Evolutionary conservation across 2,329 filamentous ascomycete genomes (phyloP).

Genomic region (Aspergillus novoparasiticus): DNA sequence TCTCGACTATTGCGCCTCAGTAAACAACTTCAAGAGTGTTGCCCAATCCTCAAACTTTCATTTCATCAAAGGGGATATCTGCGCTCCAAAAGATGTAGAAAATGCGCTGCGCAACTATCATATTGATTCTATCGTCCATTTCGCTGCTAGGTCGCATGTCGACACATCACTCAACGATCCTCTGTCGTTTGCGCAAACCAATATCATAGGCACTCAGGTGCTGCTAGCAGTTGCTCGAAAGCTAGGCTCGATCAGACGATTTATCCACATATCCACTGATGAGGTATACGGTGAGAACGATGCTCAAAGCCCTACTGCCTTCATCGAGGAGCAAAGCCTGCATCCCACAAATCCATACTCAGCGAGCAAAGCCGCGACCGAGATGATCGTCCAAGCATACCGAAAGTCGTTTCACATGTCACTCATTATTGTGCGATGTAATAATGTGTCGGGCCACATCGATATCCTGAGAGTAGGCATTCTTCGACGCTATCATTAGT

Average conservation of each 20-base stretch:
- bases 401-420: slow-evolving; percentile 81
- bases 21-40: slow-evolving; percentile 75
- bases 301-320: neutral
- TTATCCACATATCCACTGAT: slow-evolving; percentile 82
- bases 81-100: slow-evolving; percentile 69
- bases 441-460: slow-evolving; percentile 83
- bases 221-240: slow-evolving; percentile 75
- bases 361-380: slow-evolving; percentile 77
- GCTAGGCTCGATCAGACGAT: slow-evolving; percentile 65
- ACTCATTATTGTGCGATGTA: slow-evolving; percentile 76
- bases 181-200: slow-evolving; percentile 78
- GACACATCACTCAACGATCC: slow-evolving; percentile 81
- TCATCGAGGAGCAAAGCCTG: slow-evolving; percentile 67
- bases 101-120: slow-evolving; percentile 70
- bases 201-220: slow-evolving; percentile 83
- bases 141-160: slow-evolving; percentile 81
- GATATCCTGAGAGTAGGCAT: slow-evolving; percentile 77
- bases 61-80: slow-evolving; percentile 80
- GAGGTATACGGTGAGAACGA: slow-evolving; percentile 82
- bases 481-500: neutral
- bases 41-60: slow-evolving; percentile 70
- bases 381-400: slow-evolving; percentile 85
- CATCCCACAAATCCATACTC: slow-evolving; percentile 84
- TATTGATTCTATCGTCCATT: slow-evolving; percentile 80
- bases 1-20: slow-evolving; percentile 77